Conservation (phyloP, 139 green algal genomes). For the Penium margaritaceum region DNA sequence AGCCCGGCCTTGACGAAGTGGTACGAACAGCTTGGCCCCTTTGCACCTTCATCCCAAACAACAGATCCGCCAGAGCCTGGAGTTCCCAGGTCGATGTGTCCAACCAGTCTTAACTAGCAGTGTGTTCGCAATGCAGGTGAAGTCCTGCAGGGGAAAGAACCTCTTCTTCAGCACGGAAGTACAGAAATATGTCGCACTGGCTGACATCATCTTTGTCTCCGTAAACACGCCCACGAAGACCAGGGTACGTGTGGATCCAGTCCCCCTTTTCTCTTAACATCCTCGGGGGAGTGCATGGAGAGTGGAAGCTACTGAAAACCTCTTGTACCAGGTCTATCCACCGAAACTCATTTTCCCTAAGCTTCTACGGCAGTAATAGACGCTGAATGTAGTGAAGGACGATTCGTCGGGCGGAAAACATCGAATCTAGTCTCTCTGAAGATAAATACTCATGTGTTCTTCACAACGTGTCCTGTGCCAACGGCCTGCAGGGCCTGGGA, state of each 20-base stretch:
- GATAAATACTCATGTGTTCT: too few relatives aligned
- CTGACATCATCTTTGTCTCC: conserved; percentile 91
- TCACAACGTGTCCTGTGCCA: too few relatives aligned
- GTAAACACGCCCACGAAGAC: conserved; percentile 98
- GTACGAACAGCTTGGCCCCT: too few relatives aligned
- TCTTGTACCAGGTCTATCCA: neutral
- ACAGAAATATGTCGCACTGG: conserved; percentile 83
- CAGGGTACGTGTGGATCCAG: neutral
- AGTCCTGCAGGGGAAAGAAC: conserved; percentile 66
- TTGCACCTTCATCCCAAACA: too few relatives aligned
- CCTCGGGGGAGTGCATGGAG: too few relatives aligned
- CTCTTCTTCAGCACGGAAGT: conserved; percentile 94
- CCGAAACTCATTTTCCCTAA: neutral
- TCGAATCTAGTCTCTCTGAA: too few relatives aligned
- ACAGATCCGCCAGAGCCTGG: too few relatives aligned
- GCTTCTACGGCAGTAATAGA: neutral
- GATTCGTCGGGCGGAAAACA: too few relatives aligned
- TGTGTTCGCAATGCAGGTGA: neutral
- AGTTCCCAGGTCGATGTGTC: too few relatives aligned
- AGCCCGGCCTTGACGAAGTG: conserved; percentile 89
- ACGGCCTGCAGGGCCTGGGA: conserved; percentile 71
- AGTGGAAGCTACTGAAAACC: too few relatives aligned
- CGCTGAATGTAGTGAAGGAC: too few relatives aligned
- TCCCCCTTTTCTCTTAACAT: neutral
- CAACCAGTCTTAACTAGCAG: too few relatives aligned